Evolutionary conservation across 768 basidiomycete species (phyloP), one percentile per base, ranked within the genome.

Genomic region (Gautieria morchelliformis): DNA sequence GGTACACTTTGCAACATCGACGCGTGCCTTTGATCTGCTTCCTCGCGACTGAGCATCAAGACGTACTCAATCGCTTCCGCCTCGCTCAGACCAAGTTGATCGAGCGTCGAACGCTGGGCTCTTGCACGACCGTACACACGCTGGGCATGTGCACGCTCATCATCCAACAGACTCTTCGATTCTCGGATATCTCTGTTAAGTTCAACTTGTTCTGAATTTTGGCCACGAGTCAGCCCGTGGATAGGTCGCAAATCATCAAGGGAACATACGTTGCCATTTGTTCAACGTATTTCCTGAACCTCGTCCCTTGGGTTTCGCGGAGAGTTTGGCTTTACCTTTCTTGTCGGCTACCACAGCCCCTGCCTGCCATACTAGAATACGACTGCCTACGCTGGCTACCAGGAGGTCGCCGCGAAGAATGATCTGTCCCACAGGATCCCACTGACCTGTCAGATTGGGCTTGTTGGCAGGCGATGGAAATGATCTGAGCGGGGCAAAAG

Each of bases 41-140:
- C 87, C 47, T 93, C 90, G 9, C 86, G 81, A 60, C 88, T 91
- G 61, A 92, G 76, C 88, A 92, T 92, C 47, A 93, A 67, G 0
- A 83, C 76, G 62, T 93, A 93, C 63, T 89, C 85, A 27, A 92
- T 71, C 0, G 85, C 87, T 63, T 89, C 89, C 1, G 69, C 68
- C 63, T 93, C 89, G 57, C 76, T 82, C 41, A 92, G 69, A 2
- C 90, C 89, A 4, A 93, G 75, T n/a, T 70, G 68, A 35, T 80
- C 73, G 22, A 91, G 67, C 11, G 77, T 75, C 2, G 73, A 72
- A 12, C 71, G 70, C 60, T 92, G 87, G 61, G 82, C 85, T 24
- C 72, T 71, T 59, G 80, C 79, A 35, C 79, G 74, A 0, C 75
- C 75, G 61, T 77, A 72, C 3, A 65, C 67, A 15, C 68, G 70